phyloP scores from a whole-genome alignment of 345 rosid species.

The Mallotus nudiflorus region DNA sequence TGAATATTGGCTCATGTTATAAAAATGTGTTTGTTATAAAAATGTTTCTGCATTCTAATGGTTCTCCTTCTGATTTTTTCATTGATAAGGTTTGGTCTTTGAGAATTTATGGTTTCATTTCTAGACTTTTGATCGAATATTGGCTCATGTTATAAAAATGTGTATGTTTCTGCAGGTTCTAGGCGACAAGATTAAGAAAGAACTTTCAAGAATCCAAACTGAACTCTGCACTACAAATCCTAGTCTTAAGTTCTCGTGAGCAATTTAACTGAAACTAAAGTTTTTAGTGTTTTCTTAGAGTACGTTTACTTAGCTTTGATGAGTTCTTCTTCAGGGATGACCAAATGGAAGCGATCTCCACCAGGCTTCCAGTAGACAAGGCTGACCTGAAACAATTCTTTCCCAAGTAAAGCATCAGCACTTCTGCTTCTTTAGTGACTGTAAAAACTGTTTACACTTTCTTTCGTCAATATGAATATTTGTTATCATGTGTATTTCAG shows the following conservation, averaged over 20 bases:
- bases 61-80: constrained; percentile 71
- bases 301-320: constrained; percentile 2
- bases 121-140: neutral
- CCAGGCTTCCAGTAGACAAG: constrained; percentile 75
- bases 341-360: constrained; percentile 76
- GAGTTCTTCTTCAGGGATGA: constrained; percentile 50
- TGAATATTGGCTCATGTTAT: constrained; percentile 8
- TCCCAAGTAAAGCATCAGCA: constrained; percentile 51
- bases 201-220: constrained; percentile 58
- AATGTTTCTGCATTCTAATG: constrained; percentile 50
- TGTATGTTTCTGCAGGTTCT: constrained; percentile 42
- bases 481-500: constrained; percentile 26
- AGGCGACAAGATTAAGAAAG: constrained; percentile 73
- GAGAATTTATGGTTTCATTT: neutral
- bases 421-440: neutral
- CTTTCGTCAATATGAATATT: neutral
- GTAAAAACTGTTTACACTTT: no score
- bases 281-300: no score
- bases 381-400: constrained; percentile 62
- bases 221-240: constrained; percentile 60
- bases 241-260: constrained; percentile 65
- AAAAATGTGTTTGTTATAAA: no score
- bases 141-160: constrained; percentile 1
- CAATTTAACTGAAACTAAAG: neutral
- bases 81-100: constrained; percentile 53